Conservation (phyloP, 768 basidiomycete species). For the Gyrodon lividus region DNA sequence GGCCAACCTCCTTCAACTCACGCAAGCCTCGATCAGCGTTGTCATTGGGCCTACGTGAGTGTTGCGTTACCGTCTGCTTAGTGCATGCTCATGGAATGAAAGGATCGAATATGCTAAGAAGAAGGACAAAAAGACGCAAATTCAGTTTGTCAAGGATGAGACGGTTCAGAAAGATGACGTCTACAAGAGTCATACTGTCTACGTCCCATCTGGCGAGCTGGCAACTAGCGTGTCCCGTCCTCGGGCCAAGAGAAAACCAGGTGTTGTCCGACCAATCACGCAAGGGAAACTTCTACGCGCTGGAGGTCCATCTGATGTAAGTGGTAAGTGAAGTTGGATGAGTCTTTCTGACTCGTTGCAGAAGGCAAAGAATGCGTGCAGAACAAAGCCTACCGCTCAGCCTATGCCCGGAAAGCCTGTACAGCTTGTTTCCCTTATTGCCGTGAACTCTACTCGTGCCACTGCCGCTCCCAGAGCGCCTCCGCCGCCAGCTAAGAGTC, state of each 20-base stretch:
- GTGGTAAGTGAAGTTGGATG: constrained; percentile 11
- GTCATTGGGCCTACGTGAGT: constrained; percentile 76
- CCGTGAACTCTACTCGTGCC: constrained; percentile 20
- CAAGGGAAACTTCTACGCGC: constrained; percentile 77
- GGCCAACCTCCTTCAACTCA: constrained; percentile 76
- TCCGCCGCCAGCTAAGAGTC: constrained; percentile 40
- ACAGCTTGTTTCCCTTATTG: constrained; percentile 33
- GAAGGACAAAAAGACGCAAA: constrained; percentile 89
- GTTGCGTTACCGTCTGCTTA: neutral
- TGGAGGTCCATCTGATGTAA: constrained; percentile 69
- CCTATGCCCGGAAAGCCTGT: constrained; percentile 62
- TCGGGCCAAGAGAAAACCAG: constrained; percentile 83
- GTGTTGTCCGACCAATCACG: constrained; percentile 81
- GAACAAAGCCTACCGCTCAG: constrained; percentile 44
- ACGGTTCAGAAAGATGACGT: constrained; percentile 70
- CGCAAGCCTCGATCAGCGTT: constrained; percentile 72
- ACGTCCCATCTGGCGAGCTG: constrained; percentile 86
- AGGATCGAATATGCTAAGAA: constrained; percentile 94
- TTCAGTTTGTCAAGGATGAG: constrained; percentile 91
- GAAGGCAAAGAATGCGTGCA: constrained; percentile 42
- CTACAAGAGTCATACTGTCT: constrained; percentile 93
- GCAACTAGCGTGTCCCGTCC: constrained; percentile 79
- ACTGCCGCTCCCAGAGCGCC: constrained; percentile 33
- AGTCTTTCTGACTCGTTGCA: constrained; percentile 19
- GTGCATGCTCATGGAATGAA: constrained; percentile 12